Evolutionary conservation across 2,329 filamentous ascomycete genomes (phyloP).

Genomic region (Chrysosporium keratinophilum): DNA sequence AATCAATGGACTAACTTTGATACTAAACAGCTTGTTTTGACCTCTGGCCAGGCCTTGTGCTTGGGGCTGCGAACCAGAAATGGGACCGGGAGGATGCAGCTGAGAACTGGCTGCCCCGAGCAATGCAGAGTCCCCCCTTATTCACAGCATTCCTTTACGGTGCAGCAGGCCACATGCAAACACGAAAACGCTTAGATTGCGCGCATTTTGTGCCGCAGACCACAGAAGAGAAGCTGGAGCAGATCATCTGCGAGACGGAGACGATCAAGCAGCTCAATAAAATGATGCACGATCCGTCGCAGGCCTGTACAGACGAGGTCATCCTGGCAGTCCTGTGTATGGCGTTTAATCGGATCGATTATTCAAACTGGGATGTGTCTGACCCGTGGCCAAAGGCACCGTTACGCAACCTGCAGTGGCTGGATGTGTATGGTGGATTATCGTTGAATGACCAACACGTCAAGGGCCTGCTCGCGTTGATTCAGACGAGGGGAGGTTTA

Average conservation of each 20-base stretch:
- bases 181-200: slow-evolving; percentile 15
- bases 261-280: slow-evolving; percentile 23
- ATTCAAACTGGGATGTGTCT: slow-evolving; percentile 14
- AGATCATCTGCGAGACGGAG: slow-evolving; percentile 18
- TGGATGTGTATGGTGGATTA: slow-evolving; percentile 22
- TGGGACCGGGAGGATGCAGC: slow-evolving; percentile 15
- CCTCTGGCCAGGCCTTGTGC: slow-evolving; percentile 18
- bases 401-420: slow-evolving; percentile 21
- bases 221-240: slow-evolving; percentile 16
- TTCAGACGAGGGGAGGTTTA: slow-evolving; percentile 31
- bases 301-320: slow-evolving; percentile 21
- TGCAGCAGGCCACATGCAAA: slow-evolving; percentile 18
- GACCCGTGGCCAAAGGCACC: slow-evolving; percentile 21
- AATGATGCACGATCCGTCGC: slow-evolving; percentile 19
- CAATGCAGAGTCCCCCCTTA: slow-evolving; percentile 15
- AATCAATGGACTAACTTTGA: not conserved
- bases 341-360: slow-evolving; percentile 22
- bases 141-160: slow-evolving; percentile 18
- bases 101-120: slow-evolving; percentile 15
- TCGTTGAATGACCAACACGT: slow-evolving; percentile 22
- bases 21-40: slow-evolving; percentile 14
- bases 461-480: slow-evolving; percentile 21
- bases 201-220: slow-evolving; percentile 14
- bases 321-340: slow-evolving; percentile 23
- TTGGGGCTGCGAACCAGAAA: slow-evolving; percentile 13